Evolutionary conservation across 2,329 filamentous ascomycete species (phyloP), one percentile per base, ranked within the genome.

Genomic region (Hypomyces perniciosus): DNA sequence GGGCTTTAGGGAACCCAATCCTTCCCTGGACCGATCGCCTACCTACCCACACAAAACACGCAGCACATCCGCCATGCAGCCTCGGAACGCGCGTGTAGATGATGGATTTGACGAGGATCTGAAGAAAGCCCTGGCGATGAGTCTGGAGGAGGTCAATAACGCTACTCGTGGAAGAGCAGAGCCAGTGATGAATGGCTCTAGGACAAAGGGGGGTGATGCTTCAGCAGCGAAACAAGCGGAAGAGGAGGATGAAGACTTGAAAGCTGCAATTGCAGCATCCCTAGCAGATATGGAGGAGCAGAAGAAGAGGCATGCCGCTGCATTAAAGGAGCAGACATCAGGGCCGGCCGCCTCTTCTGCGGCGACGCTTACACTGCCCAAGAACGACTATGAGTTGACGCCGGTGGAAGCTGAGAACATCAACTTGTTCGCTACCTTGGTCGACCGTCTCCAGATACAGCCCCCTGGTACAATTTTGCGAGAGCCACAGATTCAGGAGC

Each of bases 241-340:
- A 48, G 90, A 96, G 51, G 91, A 96, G 50, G 93, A 99, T 63
- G 86, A 89, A 1, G 92, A 97, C 62, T 72, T 99, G 29, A 95
- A 93, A 65, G 90, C 92, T 28, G 93, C 93, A 4, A 97, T 99
- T 64, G 92, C 91, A 34, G 91, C 95, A 13, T 97, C 93, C 5
- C 68, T 99, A 52, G 87, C 88, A 27, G 93, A 99, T 64, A 96
- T 97, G 90, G 93, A 99, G 69, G 88, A 96, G 67, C 92, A 99
- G 67, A 97, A 99, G 75, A 86, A 92, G 70, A 85, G 84, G 59
- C 90, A 97, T 66, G 83, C 90, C 1, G 88, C 86, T 5, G 84
- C 83, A 2, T 78, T 97, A 60, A 95, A 93, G 65, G 83, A 89
- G 62, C 89, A 93, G 55, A 80, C 86, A 1, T 78, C 80, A 0